Evolutionary conservation across 2,329 filamentous ascomycete species (phyloP).

Genomic region (Penicillium corylophilum): DNA sequence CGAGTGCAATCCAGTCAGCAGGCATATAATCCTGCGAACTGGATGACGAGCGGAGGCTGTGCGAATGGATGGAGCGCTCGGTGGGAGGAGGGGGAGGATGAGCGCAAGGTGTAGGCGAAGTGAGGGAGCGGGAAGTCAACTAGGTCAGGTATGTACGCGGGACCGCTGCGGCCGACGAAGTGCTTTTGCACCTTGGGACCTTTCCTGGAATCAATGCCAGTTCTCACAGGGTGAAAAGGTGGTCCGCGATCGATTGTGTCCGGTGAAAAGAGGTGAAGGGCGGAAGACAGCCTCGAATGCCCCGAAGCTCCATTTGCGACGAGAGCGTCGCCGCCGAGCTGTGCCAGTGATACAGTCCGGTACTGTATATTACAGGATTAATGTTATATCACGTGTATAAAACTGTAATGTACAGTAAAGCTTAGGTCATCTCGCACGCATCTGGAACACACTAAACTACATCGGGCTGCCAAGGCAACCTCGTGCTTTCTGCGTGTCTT

Average conservation of each 20-base stretch:
- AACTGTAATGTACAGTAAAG: conserved; percentile 12
- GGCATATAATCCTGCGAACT: conserved; percentile 20
- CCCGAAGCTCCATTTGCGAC: conserved; percentile 19
- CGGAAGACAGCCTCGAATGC: conserved; percentile 1
- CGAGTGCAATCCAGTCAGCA: conserved; percentile 21
- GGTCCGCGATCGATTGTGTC: conserved; percentile 11
- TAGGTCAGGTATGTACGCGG: conserved; percentile 20
- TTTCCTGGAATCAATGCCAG: conserved; percentile 3
- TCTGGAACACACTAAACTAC: conserved; percentile 12
- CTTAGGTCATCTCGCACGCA: conserved; percentile 7
- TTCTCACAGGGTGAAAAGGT: not conserved
- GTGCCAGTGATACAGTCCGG: conserved; percentile 3
- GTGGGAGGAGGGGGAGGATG: conserved; percentile 12
- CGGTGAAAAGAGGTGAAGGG: not conserved
- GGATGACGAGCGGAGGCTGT: conserved; percentile 10
- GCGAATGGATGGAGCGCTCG: conserved; percentile 18
- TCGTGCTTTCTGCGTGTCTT: conserved; percentile 30
- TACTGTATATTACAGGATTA: conserved; percentile 1
- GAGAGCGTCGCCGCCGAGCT: conserved; percentile 20
- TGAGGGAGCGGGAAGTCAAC: conserved; percentile 23
- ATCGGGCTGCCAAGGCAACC: conserved; percentile 26
- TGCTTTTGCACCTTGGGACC: not conserved
- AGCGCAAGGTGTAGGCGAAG: conserved; percentile 19
- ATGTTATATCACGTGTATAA: not conserved
- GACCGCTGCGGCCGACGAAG: conserved; percentile 13